Base-by-base conservation (phyloP, 2,329 filamentous ascomycete genomes). In the Epichloe baconii region DNA sequence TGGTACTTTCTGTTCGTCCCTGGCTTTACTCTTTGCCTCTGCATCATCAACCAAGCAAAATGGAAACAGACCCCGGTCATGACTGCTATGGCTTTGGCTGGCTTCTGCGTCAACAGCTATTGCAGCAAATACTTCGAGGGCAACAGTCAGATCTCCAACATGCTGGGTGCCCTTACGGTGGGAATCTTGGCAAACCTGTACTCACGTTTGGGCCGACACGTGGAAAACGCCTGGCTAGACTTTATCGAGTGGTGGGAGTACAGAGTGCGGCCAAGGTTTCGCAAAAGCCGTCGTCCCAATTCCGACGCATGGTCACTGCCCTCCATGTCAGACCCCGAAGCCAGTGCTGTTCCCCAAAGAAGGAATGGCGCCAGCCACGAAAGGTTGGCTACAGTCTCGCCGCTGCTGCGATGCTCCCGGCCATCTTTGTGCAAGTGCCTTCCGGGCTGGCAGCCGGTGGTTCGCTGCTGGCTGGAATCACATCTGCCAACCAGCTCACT, bases 381-480 rank as follows among this genome's bases (percentile, higher is more conserved):
- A 67, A 71, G 6, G 68, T 80, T 5, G 81, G 84, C 12, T 88
- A 90, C 63, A 86, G 85, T 1, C 78, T 95, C 2, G 89, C 89
- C 0, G 88, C 88, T 0, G 87, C 88, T 0, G 85, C 86, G 1
- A 87, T 95, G 74, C 70, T 95, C 10, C 89, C 89, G 0, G 89
- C 85, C 5, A 94, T 95, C 56, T 94, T 94, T 55, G 77, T 83
- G 2, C 79, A 82, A 56, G 80, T 83, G 26, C 80, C 80, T 0
- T 79, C 76, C 19, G 78, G 79, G 31, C 67, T 83, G n/a, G 80
- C 80, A 3, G 78, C 77, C 0, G 72, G 73, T 31, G 79, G 79
- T 1, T 80, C 77, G 14, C 66, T 83, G 17, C 64, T 83, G 5
- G 75, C 76, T 7, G 79, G 80, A 15, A 67, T 84, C 50, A 71